phyloP scores from a whole-genome alignment of 2,329 filamentous ascomycete genomes.

The Knufia fluminis region DNA sequence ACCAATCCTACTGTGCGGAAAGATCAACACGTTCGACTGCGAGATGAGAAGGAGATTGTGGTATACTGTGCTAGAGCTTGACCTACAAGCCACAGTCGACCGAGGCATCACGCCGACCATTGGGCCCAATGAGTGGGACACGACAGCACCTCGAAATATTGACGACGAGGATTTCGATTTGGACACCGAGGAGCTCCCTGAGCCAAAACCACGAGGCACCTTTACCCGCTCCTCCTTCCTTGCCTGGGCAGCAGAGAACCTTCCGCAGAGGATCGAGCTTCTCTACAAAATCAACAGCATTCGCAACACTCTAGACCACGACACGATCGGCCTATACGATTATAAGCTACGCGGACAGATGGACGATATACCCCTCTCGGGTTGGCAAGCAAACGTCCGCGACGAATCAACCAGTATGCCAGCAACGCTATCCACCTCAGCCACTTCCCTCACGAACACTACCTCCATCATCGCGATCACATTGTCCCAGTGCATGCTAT shows the following conservation, averaged over 20 bases:
- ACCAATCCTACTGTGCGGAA: constrained; percentile 30
- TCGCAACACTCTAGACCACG: constrained; percentile 19
- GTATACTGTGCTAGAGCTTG: constrained; percentile 48
- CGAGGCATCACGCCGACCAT: constrained; percentile 44
- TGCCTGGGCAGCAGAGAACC: constrained; percentile 21
- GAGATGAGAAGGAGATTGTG: constrained; percentile 49
- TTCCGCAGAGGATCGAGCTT: constrained; percentile 24
- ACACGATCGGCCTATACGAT: constrained; percentile 24
- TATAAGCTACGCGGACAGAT: constrained; percentile 23
- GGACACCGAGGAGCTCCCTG: constrained; percentile 15
- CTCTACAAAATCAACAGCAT: constrained; percentile 26
- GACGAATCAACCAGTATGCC: neutral
- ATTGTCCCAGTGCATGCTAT: constrained; percentile 25
- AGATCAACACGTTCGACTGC: constrained; percentile 37
- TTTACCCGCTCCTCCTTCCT: constrained; percentile 25
- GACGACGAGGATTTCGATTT: constrained; percentile 24
- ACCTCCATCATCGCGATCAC: neutral
- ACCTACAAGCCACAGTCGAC: constrained; percentile 47
- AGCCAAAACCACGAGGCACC: constrained; percentile 17
- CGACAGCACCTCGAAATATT: constrained; percentile 33
- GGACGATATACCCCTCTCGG: constrained; percentile 20
- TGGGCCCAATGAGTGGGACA: constrained; percentile 39
- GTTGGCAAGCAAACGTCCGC: constrained; percentile 12
- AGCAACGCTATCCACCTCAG: neutral
- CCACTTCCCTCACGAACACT: neutral